A percentile compares a stretch with the other conserved stretches of the same genome.
phyloP scores from a whole-genome alignment of 1,284 basidiomycete genomes.

The Ceratobasidium theobromae region DNA sequence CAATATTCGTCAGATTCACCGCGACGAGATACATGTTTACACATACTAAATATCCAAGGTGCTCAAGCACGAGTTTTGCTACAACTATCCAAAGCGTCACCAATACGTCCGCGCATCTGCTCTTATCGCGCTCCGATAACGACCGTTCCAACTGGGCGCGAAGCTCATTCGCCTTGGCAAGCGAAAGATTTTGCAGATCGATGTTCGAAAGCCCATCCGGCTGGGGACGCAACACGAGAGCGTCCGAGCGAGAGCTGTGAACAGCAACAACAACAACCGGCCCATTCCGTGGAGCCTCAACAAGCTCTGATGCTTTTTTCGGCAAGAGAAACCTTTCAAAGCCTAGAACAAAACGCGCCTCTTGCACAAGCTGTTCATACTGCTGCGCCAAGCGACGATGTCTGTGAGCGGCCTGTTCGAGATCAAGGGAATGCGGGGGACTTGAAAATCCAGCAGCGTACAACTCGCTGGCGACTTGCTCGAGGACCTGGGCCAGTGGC shows the following conservation, averaged over 20 bases:
- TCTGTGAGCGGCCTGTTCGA: neutral
- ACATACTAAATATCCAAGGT: neutral
- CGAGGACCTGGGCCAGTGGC: neutral
- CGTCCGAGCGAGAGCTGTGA: neutral
- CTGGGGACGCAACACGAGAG: neutral
- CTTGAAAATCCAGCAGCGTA: neutral
- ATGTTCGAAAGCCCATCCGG: neutral
- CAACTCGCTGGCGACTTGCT: neutral
- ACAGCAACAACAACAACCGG: constrained; percentile 40
- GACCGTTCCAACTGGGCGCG: neutral
- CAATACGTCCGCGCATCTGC: neutral
- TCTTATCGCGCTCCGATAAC: neutral
- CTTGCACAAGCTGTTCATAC: neutral
- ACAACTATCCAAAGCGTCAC: neutral
- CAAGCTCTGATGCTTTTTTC: constrained; percentile 39
- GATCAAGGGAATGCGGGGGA: neutral
- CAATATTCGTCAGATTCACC: neutral
- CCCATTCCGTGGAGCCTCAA: constrained; percentile 39
- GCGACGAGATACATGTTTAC: neutral
- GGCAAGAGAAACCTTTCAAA: neutral
- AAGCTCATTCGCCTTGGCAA: neutral
- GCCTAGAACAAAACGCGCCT: neutral
- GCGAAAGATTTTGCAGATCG: neutral
- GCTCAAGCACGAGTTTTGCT: neutral
- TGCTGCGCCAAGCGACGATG: neutral